Evolutionary conservation across 306 rosid species (phyloP).

Genomic region (Trifolium dubium): DNA sequence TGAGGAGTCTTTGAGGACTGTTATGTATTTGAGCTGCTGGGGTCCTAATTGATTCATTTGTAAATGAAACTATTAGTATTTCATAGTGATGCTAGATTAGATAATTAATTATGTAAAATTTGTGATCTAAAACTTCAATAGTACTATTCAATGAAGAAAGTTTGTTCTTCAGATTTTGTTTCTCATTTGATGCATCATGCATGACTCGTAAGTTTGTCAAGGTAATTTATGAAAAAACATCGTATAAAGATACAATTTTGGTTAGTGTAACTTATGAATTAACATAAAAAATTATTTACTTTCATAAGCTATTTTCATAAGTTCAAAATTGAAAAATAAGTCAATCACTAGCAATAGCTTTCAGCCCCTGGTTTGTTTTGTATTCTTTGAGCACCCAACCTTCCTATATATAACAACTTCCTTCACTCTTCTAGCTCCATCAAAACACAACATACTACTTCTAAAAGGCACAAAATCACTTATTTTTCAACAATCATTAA

Average conservation of each 20-base stretch:
- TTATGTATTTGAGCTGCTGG: conserved; percentile 77
- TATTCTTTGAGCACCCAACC: neutral
- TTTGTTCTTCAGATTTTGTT: neutral
- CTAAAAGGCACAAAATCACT: neutral
- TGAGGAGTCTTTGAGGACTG: conserved; percentile 69
- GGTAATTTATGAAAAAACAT: too few relatives aligned
- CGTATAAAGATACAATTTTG: too few relatives aligned
- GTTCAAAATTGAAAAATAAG: too few relatives aligned
- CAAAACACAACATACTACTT: neutral
- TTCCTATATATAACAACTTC: conserved; percentile 9
- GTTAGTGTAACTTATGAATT: too few relatives aligned
- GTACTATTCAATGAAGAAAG: neutral
- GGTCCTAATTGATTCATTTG: conserved; percentile 38
- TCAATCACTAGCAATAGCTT: neutral
- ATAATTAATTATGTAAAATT: neutral
- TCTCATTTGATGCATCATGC: neutral
- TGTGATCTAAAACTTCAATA: neutral
- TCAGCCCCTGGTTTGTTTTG: neutral
- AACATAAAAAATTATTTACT: too few relatives aligned
- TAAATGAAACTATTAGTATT: neutral
- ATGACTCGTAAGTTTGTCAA: too few relatives aligned
- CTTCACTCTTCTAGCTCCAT: neutral
- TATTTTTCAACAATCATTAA: neutral
- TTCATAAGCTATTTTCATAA: too few relatives aligned
- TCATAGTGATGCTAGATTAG: neutral